Conservation (phyloP, 305 asterid genomes). For the Fraxinus nigra region DNA sequence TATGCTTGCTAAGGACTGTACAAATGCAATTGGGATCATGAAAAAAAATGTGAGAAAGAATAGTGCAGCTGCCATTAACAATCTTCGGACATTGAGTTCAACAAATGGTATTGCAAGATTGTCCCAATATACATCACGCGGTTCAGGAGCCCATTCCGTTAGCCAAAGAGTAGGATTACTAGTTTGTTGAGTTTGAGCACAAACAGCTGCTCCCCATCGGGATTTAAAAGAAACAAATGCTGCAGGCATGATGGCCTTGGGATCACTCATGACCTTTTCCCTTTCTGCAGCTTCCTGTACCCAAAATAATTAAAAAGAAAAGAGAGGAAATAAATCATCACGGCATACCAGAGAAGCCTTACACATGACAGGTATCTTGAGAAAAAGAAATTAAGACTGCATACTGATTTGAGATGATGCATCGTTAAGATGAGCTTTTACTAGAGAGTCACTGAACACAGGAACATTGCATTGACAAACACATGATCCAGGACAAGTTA, state of each 20-base stretch:
- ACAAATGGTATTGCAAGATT: conserved; percentile 89
- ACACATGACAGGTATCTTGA: neutral
- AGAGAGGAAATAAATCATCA: neutral
- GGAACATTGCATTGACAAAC: neutral
- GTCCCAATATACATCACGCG: conserved; percentile 87
- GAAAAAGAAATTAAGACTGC: neutral
- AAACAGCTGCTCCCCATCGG: conserved; percentile 98
- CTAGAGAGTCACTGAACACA: neutral
- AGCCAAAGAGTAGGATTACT: conserved; percentile 91
- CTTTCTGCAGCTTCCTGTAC: conserved; percentile 77
- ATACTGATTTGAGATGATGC: neutral
- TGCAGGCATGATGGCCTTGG: conserved; percentile 75
- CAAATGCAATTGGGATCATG: conserved; percentile 90
- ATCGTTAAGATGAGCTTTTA: neutral
- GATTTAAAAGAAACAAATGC: conserved; percentile 91
- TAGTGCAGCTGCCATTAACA: conserved; percentile 67
- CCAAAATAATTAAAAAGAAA: neutral
- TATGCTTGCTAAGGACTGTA: conserved; percentile 83
- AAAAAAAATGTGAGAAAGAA: conserved; percentile 88
- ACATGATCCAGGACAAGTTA: neutral
- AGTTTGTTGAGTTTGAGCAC: conserved; percentile 89
- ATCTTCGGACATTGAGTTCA: conserved; percentile 63
- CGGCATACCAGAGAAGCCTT: neutral
- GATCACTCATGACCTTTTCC: conserved; percentile 70
- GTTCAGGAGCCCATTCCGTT: conserved; percentile 97